Conservation (phyloP, 257 asterid species). For the Forsythia viridissima region DNA sequence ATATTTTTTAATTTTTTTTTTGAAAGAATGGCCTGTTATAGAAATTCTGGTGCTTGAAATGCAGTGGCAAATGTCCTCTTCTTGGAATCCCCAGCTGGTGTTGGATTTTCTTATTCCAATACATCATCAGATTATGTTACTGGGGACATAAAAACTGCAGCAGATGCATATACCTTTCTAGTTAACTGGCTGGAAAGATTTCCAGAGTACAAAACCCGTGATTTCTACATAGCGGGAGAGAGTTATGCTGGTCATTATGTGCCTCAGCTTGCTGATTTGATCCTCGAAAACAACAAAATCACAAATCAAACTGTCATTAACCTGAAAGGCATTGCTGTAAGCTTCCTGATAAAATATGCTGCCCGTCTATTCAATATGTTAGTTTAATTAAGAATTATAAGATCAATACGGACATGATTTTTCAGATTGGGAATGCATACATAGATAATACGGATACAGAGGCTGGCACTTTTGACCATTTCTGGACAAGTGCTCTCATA, state of each 20-base stretch:
- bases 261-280: constrained; percentile 65
- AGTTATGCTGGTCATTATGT: constrained; percentile 76
- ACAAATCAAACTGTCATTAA: constrained; percentile 45
- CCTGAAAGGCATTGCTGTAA: constrained; percentile 62
- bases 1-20: constrained; percentile 13
- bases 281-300: constrained; percentile 48
- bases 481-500: constrained; percentile 52
- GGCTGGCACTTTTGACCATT: constrained; percentile 40
- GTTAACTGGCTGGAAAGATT: constrained; percentile 69
- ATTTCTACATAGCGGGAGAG: constrained; percentile 65
- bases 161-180: constrained; percentile 53
- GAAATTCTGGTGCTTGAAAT: not conserved
- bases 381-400: not conserved
- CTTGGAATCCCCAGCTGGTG: constrained; percentile 75
- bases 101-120: constrained; percentile 72
- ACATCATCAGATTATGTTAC: constrained; percentile 43
- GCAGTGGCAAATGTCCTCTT: constrained; percentile 63
- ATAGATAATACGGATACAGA: constrained; percentile 26
- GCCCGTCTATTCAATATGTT: not conserved
- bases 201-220: constrained; percentile 66
- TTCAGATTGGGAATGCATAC: constrained; percentile 54
- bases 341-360: constrained; percentile 7
- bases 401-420: not conserved
- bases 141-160: constrained; percentile 57
- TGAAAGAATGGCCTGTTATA: too few species aligned